phyloP scores from a whole-genome alignment of 345 rosid genomes.

The Lepidium sativum region DNA sequence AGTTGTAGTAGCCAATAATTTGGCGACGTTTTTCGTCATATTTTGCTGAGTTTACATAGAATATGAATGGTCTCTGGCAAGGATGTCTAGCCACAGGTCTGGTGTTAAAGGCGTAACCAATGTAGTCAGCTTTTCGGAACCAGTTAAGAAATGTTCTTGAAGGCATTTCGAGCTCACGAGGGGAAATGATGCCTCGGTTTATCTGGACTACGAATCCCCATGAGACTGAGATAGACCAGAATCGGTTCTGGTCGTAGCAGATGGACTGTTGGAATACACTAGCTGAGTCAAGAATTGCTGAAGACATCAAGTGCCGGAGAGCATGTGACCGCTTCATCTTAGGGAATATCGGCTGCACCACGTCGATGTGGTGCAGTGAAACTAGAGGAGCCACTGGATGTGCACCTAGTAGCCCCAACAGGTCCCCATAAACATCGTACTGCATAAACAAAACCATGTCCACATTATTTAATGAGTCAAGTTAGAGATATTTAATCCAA shows the following conservation, averaged over 20 bases:
- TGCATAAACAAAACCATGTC: constrained; percentile 22
- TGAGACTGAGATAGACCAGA: constrained; percentile 72
- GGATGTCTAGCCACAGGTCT: constrained; percentile 76
- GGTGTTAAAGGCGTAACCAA: constrained; percentile 72
- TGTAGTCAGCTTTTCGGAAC: constrained; percentile 66
- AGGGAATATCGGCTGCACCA: constrained; percentile 67
- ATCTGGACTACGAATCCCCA: constrained; percentile 80
- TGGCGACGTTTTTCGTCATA: constrained; percentile 45
- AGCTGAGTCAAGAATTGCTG: constrained; percentile 57
- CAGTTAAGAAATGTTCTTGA: constrained; percentile 79
- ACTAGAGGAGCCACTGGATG: constrained; percentile 72
- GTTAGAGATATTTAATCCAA: neutral
- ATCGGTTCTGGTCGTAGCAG: constrained; percentile 51
- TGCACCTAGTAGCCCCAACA: constrained; percentile 61
- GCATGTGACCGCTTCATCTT: constrained; percentile 43
- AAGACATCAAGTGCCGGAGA: constrained; percentile 43
- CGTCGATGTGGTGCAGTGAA: constrained; percentile 74
- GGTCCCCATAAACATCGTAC: constrained; percentile 77
- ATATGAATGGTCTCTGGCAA: constrained; percentile 60
- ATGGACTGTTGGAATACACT: constrained; percentile 76
- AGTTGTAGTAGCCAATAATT: constrained; percentile 45
- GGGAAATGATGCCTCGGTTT: constrained; percentile 62
- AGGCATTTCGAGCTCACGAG: constrained; percentile 84
- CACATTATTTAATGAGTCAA: neutral
- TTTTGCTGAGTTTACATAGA: constrained; percentile 44